These are phyloP conservation scores for Phoma sp. DNA, from an alignment of 2,329 filamentous ascomycete genomes.

Conservation along the genomic window DNA sequence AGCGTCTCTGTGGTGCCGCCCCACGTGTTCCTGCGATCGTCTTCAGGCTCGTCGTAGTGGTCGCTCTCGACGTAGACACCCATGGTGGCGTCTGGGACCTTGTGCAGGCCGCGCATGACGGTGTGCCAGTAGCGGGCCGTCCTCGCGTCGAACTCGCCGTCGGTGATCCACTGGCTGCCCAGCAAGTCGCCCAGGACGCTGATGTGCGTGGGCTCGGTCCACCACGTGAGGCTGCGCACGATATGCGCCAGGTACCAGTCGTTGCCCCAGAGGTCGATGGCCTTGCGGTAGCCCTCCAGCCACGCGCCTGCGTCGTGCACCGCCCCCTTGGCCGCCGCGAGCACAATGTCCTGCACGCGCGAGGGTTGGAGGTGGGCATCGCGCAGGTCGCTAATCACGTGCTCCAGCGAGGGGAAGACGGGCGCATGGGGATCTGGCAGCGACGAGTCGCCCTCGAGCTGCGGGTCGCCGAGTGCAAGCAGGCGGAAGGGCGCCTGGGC, in stretches of 20 bases:
- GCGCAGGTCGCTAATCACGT: conserved; percentile 34
- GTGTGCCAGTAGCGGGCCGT: conserved; percentile 79
- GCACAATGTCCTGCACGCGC: conserved; percentile 18
- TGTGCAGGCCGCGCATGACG: conserved; percentile 73
- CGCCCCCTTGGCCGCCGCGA: conserved; percentile 27
- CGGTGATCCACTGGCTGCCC: conserved; percentile 92
- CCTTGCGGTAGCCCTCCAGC: conserved; percentile 74
- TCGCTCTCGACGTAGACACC: conserved; percentile 34
- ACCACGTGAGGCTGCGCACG: conserved; percentile 83
- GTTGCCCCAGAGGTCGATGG: conserved; percentile 88
- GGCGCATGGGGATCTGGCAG: conserved; percentile 60
- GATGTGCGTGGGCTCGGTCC: conserved; percentile 83
- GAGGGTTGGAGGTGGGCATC: conserved; percentile 20
- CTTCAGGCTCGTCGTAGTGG: conserved; percentile 18
- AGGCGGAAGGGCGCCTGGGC: conserved; percentile 79
- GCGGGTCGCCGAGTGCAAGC: conserved; percentile 87
- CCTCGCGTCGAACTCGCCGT: conserved; percentile 80
- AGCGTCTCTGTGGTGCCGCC: conserved; percentile 47
- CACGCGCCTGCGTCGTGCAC: conserved; percentile 70
- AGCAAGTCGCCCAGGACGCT: conserved; percentile 89
- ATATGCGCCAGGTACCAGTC: conserved; percentile 95
- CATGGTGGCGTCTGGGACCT: conserved; percentile 58
- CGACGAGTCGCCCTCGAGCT: conserved; percentile 90
- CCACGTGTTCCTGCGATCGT: conserved; percentile 24
- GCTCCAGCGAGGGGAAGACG: conserved; percentile 51